These are phyloP conservation scores for Daldinia sp. DNA, from an alignment of 2,329 filamentous ascomycete species.

Conservation along the genomic window DNA sequence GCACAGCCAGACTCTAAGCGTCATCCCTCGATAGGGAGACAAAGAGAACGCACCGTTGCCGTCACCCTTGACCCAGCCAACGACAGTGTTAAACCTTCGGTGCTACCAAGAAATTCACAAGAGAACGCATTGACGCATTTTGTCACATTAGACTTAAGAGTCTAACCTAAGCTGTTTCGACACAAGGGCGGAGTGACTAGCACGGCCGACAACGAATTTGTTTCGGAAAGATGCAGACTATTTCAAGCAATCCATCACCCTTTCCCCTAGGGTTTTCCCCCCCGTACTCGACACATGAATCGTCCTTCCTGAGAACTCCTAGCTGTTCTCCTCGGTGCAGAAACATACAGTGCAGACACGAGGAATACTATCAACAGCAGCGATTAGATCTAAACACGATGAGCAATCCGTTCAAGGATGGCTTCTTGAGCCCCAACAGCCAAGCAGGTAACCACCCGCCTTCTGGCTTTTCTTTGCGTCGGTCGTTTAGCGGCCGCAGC, in stretches of 20 bases:
- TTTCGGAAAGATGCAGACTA: neutral
- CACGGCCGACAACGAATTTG: neutral
- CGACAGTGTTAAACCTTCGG: no score
- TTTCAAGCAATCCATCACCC: neutral
- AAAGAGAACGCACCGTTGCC: no score
- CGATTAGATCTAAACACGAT: conserved; percentile 5
- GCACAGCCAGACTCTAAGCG: no score
- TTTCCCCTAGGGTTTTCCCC: neutral
- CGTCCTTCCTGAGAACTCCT: conserved; percentile 9
- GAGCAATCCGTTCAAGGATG: conserved; percentile 22
- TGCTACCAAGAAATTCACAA: no score
- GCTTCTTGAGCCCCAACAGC: conserved; percentile 9
- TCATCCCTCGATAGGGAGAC: no score
- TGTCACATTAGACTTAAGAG: no score
- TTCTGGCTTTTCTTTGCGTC: conserved; percentile 27
- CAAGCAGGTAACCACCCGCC: neutral
- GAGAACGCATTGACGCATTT: no score
- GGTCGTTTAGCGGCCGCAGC: conserved; percentile 25
- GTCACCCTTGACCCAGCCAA: no score
- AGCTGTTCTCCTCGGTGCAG: conserved; percentile 12
- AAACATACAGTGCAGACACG: conserved; percentile 15
- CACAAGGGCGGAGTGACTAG: no score
- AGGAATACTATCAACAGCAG: neutral
- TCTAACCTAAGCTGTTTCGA: no score
- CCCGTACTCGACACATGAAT: neutral